A percentile compares a stretch with the other conserved stretches of the same genome.
These are phyloP conservation scores for Collybia sordida DNA, from an alignment of 768 basidiomycete genomes.

Conservation along the genomic window DNA sequence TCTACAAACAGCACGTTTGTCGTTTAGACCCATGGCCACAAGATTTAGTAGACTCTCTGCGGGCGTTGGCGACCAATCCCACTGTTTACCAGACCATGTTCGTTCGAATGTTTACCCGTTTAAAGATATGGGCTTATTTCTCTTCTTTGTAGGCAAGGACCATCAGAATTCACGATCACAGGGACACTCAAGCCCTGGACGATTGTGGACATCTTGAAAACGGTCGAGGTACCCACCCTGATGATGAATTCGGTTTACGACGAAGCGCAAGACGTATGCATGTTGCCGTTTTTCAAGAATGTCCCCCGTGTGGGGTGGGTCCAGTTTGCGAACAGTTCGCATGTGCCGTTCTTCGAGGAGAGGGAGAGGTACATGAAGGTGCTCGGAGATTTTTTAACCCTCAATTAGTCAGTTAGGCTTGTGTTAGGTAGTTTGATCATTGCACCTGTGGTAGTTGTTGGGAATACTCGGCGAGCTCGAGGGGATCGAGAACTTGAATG, in stretches of 20 bases:
- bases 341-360: conserved; percentile 46
- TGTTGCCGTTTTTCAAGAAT: conserved; percentile 35
- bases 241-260: conserved; percentile 44
- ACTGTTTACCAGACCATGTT: conserved; percentile 28
- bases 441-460: no score
- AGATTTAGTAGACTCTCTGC: conserved; percentile 17
- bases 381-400: conserved; percentile 31
- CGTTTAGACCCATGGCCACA: conserved; percentile 23
- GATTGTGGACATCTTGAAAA: conserved; percentile 41
- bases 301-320: conserved; percentile 45
- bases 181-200: conserved; percentile 39
- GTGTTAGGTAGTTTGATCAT: no score
- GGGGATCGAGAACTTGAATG: no score
- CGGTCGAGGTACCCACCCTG: conserved; percentile 37
- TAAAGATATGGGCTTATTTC: background rate
- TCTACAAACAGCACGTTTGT: conserved; percentile 25
- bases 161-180: conserved; percentile 14
- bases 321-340: conserved; percentile 42
- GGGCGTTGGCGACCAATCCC: conserved; percentile 18
- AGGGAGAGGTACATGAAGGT: conserved; percentile 37
- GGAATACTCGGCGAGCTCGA: no score
- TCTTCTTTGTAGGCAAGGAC: conserved; percentile 9
- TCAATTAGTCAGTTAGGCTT: no score
- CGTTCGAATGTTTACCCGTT: conserved; percentile 16
- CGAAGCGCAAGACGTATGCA: conserved; percentile 36